Percentiles rank a stretch among this genome's conserved stretches.
Evolutionary conservation across 805 yeast genomes (phyloP).

Genomic region (Candida morakotiae): DNA sequence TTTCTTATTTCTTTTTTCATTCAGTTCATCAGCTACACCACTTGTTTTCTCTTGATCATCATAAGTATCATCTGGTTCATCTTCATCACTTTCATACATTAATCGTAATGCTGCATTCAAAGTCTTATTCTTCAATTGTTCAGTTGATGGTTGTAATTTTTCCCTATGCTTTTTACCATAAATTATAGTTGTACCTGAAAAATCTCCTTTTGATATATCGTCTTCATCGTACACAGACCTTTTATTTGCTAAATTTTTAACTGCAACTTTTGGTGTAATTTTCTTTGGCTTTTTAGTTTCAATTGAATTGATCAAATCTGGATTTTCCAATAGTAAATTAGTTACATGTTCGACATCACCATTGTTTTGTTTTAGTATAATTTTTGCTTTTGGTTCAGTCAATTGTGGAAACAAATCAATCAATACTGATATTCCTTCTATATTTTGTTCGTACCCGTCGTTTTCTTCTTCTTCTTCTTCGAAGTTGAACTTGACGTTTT

Average conservation of each 20-base stretch:
- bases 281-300: conserved; percentile 5
- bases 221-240: conserved; percentile 25
- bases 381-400: conserved; percentile 41
- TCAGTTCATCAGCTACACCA: conserved; percentile 15
- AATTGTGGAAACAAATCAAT: conserved; percentile 69
- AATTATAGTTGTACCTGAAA: conserved; percentile 18
- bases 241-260: conserved; percentile 3
- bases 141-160: conserved; percentile 14
- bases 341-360: conserved; percentile 56
- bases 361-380: conserved; percentile 44
- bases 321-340: conserved; percentile 59
- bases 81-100: conserved; percentile 73
- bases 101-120: conserved; percentile 57
- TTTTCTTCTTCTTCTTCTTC: conserved; percentile 12
- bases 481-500: conserved; percentile 17
- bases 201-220: conserved; percentile 24
- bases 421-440: conserved; percentile 26
- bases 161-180: conserved; percentile 31
- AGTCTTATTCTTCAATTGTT: conserved; percentile 53
- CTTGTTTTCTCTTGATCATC: conserved; percentile 49
- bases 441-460: conserved; percentile 25
- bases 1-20: conserved; percentile 2
- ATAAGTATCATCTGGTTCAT: conserved; percentile 76
- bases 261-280: neutral
- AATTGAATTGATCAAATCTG: conserved; percentile 34